Conservation (phyloP, 305 asterid species). For the Rubia occidens region DNA sequence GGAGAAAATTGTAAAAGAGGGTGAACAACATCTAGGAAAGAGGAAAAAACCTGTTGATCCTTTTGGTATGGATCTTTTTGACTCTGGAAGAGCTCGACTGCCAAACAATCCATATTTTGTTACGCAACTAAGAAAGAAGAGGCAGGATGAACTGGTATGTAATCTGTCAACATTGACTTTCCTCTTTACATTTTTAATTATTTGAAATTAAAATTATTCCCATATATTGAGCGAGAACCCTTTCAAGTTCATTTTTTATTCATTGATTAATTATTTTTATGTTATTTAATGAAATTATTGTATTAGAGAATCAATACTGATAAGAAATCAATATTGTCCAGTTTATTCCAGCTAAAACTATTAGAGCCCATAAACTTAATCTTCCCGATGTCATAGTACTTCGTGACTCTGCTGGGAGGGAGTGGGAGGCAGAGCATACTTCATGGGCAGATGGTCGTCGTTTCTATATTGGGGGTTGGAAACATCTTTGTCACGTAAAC, state of each 20-base stretch:
- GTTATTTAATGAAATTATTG: no score
- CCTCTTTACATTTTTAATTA: no score
- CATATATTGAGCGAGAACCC: no score
- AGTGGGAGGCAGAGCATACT: background rate
- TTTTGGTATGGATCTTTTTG: background rate
- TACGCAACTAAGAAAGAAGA: background rate
- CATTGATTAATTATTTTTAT: no score
- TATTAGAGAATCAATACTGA: background rate
- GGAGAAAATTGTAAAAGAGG: background rate
- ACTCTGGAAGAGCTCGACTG: no score
- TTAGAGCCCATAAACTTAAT: background rate
- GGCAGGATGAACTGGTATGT: background rate
- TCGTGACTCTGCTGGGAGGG: background rate
- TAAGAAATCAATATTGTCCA: background rate
- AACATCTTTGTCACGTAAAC: no score
- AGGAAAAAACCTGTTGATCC: background rate
- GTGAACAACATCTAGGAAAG: background rate
- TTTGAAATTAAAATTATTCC: no score
- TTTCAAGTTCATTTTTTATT: no score
- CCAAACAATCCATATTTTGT: background rate
- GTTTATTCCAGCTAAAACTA: background rate
- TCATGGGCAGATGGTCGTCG: background rate
- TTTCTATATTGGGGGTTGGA: no score
- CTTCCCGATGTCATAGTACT: background rate
- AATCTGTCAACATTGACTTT: background rate